A percentile compares a stretch with the other conserved stretches of the same genome.
phyloP scores from a whole-genome alignment of 1,284 basidiomycete species.

The Fomes fomentarius region DNA sequence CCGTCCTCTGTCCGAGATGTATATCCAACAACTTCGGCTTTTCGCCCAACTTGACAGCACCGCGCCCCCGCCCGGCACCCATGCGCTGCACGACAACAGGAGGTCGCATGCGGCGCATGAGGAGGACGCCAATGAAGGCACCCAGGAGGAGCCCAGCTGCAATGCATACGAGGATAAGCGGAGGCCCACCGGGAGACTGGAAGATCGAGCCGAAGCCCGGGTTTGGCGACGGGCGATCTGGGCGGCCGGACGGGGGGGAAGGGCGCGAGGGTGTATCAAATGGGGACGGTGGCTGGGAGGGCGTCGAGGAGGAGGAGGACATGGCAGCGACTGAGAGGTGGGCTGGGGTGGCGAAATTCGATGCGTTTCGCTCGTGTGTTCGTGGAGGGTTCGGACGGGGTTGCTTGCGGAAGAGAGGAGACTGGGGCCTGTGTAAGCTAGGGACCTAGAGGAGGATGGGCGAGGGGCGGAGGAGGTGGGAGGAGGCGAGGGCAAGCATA shows the following conservation, averaged over 20 bases:
- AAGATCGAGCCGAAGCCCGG: constrained; percentile 18
- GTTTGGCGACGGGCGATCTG: background rate
- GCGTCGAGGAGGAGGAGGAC: too few species aligned
- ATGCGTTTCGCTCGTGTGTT: too few species aligned
- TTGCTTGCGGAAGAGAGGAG: too few species aligned
- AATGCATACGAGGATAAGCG: constrained; percentile 34
- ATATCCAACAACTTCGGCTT: constrained; percentile 21
- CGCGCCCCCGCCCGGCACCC: background rate
- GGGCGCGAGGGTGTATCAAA: background rate
- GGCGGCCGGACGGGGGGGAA: background rate
- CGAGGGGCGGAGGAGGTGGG: background rate
- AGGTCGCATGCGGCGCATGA: constrained; percentile 23
- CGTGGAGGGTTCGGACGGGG: too few species aligned
- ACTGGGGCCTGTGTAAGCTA: background rate
- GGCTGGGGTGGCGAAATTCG: too few species aligned
- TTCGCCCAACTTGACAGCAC: constrained; percentile 1
- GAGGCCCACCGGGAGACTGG: constrained; percentile 30
- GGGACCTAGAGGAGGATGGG: background rate
- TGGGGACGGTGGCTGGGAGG: too few species aligned
- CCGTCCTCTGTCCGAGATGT: background rate
- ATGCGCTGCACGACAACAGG: constrained; percentile 11
- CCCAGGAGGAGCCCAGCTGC: constrained; percentile 33
- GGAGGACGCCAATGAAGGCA: constrained; percentile 25
- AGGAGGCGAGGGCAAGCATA: background rate
- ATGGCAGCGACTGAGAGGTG: too few species aligned